Evolutionary conservation across 176 grass and related monocot species (phyloP).

Genomic region (Carex littledalei): DNA sequence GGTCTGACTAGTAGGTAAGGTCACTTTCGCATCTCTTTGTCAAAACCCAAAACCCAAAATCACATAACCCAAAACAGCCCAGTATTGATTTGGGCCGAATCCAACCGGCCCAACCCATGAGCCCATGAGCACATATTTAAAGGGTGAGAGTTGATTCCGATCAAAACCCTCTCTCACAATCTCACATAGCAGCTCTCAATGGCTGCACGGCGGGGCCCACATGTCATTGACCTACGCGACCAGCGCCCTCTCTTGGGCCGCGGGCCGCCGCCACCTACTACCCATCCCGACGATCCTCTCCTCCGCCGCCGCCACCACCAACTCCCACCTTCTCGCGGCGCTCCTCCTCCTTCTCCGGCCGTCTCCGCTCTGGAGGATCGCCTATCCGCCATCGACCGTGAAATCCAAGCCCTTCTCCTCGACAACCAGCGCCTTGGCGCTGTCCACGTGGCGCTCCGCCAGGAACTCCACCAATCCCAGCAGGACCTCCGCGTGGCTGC

Average conservation of each 20-base stretch:
- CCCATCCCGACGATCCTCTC: constrained; percentile 12
- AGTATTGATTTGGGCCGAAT: too few relatives aligned
- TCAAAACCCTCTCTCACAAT: too few relatives aligned
- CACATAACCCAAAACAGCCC: too few relatives aligned
- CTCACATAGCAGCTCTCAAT: constrained; percentile 5
- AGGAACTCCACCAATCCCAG: constrained; percentile 61
- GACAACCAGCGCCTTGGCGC: constrained; percentile 93
- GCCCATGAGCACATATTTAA: too few relatives aligned
- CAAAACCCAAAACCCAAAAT: too few relatives aligned
- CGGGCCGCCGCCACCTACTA: not conserved
- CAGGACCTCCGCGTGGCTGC: constrained; percentile 62
- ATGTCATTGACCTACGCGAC: constrained; percentile 46
- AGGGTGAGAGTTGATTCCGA: too few relatives aligned
- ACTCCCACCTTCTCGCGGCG: not conserved
- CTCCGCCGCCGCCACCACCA: not conserved
- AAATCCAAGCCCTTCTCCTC: constrained; percentile 70
- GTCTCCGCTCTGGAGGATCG: constrained; percentile 43
- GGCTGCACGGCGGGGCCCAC: constrained; percentile 45
- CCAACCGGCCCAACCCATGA: too few relatives aligned
- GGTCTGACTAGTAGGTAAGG: too few relatives aligned
- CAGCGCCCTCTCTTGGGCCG: constrained; percentile 48
- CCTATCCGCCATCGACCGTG: constrained; percentile 37
- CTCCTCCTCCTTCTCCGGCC: not conserved
- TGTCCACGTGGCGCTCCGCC: constrained; percentile 80
- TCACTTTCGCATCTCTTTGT: too few relatives aligned